Base-by-base conservation (phyloP, 2,329 filamentous ascomycete species). In the Coleophoma crateriformis region DNA sequence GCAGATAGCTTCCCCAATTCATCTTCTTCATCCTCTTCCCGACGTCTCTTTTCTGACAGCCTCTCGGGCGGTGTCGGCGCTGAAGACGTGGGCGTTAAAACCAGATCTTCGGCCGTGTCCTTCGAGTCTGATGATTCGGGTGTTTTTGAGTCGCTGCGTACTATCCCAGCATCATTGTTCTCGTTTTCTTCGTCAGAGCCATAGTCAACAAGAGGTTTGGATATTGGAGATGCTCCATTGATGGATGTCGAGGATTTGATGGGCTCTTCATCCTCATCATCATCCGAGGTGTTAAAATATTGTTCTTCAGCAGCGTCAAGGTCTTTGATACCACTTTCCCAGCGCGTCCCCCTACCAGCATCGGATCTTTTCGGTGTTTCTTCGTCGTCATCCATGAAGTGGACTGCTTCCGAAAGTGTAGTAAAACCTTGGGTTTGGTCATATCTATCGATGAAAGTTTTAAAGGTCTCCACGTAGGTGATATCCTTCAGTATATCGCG, bases 21-120 rank as follows among this genome's bases (percentile, higher is more conserved):
- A 56, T 96, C 91, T 49, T 96, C 91, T 42, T 96, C 92, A 54
- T 95, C 90, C 50, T 96, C 92, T 64, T 96, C 91, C 59, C 94
- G 82, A 44, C 92, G 81, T 44, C 92, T 85, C 69, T 97, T 97
- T 66, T 95, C 89, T 0, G 90, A 87, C 15, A 95, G 70, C 48
- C 89, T 80, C 67, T 96, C 90, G 0, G 85, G 87, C 3, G 86
- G 85, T 7, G 65, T 62, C 27, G 65, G 63, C n/a, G 60, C 64
- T 44, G 61, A 63, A 38, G 68, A 63, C 11, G 49, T 54, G 45
- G 35, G 52, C 39, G 39, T 56, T 39, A 48, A 48, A 38, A 52
- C 33, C 47, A 60, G 43, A 43, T 55, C 40, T 58, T 63, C 40
- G 47, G 44, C 47, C 40, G 35, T 44, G 38, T 55, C 49, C 39